Percentiles rank a stretch among this genome's conserved stretches.
Conservation (phyloP, 2,329 filamentous ascomycete species). For the Fusarium sp. region DNA sequence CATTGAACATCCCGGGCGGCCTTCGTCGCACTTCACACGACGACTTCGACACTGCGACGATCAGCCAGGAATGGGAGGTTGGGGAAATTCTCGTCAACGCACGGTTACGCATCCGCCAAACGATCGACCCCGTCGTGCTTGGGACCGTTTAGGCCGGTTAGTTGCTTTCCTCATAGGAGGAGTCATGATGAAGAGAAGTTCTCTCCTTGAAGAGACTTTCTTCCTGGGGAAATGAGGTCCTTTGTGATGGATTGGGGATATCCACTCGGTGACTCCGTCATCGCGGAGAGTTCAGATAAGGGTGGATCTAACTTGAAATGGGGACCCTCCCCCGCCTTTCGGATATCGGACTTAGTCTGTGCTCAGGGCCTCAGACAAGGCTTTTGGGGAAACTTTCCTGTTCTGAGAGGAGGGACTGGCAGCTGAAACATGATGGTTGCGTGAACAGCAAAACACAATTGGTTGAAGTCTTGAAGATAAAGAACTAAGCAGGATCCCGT, state of each 20-base stretch:
- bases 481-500: too few species aligned
- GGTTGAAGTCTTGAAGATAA: too few species aligned
- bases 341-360: slow-evolving; percentile 2
- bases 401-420: neutral
- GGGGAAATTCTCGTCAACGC: neutral
- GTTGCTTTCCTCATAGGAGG: neutral
- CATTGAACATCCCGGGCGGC: slow-evolving; percentile 30
- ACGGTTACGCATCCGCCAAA: slow-evolving; percentile 40
- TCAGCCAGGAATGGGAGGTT: neutral
- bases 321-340: slow-evolving; percentile 22
- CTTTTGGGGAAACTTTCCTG: slow-evolving; percentile 36
- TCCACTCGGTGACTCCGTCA: neutral
- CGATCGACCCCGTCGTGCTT: slow-evolving; percentile 18
- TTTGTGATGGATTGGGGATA: neutral
- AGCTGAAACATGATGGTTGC: too few species aligned
- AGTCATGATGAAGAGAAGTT: slow-evolving; percentile 9
- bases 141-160: neutral
- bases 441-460: too few species aligned
- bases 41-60: slow-evolving; percentile 27
- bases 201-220: slow-evolving; percentile 14
- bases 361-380: too few species aligned
- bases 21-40: slow-evolving; percentile 41
- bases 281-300: slow-evolving; percentile 4
- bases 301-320: neutral
- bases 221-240: neutral